Evolutionary conservation across 106 monocot species (phyloP).

Genomic region (Acanthochlamys bracteata): DNA sequence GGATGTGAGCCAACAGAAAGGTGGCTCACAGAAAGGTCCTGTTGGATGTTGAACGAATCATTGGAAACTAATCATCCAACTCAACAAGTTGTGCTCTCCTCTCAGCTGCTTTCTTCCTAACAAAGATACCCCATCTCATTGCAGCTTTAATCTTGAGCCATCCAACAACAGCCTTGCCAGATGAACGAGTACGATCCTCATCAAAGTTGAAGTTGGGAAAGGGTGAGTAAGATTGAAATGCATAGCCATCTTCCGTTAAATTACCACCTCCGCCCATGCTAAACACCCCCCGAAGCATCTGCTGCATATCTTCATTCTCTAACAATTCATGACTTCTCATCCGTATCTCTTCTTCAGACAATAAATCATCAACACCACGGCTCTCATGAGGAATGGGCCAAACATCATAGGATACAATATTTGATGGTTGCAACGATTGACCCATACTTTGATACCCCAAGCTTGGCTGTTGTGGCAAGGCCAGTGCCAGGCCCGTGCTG

Average conservation of each 20-base stretch:
- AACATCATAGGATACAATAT: constrained; percentile 13
- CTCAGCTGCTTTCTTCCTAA: constrained; percentile 89
- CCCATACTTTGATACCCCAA: constrained; percentile 9
- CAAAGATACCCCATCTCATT: constrained; percentile 98
- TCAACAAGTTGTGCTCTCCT: constrained; percentile 87
- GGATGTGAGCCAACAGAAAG: neutral
- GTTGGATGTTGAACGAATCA: neutral
- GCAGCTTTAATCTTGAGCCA: constrained; percentile 99
- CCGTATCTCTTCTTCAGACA: constrained; percentile 46
- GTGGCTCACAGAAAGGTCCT: neutral
- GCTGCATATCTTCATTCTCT: constrained; percentile 62
- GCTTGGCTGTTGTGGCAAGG: constrained; percentile 16
- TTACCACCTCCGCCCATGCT: constrained; percentile 48
- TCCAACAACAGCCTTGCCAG: constrained; percentile 89
- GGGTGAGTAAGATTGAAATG: constrained; percentile 46
- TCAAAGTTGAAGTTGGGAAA: constrained; percentile 52
- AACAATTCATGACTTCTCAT: constrained; percentile 49
- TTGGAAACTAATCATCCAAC: constrained; percentile 44
- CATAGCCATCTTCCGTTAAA: constrained; percentile 51
- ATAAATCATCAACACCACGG: constrained; percentile 18
- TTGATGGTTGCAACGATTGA: constrained; percentile 15
- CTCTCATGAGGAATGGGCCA: constrained; percentile 13
- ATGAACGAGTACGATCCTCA: constrained; percentile 45
- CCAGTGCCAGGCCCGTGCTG: constrained; percentile 19
- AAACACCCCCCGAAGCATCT: constrained; percentile 41